These are phyloP conservation scores for Nidularia pulvinata DNA, from an alignment of 768 basidiomycete species.

Conservation along the genomic window DNA sequence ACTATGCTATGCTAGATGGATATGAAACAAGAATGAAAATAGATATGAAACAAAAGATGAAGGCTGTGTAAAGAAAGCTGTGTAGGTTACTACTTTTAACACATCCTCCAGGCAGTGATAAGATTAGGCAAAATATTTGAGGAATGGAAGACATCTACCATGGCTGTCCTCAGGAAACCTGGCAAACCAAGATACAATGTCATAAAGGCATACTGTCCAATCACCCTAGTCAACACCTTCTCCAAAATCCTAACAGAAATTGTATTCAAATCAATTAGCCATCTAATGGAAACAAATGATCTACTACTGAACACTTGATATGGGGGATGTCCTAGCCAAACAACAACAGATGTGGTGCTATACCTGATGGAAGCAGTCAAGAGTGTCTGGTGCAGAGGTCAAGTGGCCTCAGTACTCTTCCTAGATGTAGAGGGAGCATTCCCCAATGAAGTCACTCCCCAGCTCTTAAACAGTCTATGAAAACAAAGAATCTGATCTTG, in stretches of 20 bases:
- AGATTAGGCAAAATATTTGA: conserved; percentile 11
- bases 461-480: conserved; percentile 4
- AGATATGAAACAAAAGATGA: too few species aligned
- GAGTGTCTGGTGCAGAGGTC: conserved; percentile 2
- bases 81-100: too few species aligned
- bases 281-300: background rate
- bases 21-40: too few species aligned
- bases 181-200: conserved; percentile 1
- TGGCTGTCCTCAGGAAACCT: conserved; percentile 1
- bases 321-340: background rate
- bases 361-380: background rate
- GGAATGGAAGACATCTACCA: conserved; percentile 1
- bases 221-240: conserved; percentile 1
- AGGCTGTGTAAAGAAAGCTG: too few species aligned
- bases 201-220: conserved; percentile 3
- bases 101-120: conserved; percentile 13
- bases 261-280: background rate
- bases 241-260: background rate
- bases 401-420: conserved; percentile 6
- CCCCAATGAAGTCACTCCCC: conserved; percentile 7
- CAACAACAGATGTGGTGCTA: background rate
- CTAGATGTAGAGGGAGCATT: conserved; percentile 2
- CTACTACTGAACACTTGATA: background rate
- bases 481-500: background rate
- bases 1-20: too few species aligned